phyloP scores from a whole-genome alignment of 2,329 filamentous ascomycete species.

The Rutstroemia sp. region DNA sequence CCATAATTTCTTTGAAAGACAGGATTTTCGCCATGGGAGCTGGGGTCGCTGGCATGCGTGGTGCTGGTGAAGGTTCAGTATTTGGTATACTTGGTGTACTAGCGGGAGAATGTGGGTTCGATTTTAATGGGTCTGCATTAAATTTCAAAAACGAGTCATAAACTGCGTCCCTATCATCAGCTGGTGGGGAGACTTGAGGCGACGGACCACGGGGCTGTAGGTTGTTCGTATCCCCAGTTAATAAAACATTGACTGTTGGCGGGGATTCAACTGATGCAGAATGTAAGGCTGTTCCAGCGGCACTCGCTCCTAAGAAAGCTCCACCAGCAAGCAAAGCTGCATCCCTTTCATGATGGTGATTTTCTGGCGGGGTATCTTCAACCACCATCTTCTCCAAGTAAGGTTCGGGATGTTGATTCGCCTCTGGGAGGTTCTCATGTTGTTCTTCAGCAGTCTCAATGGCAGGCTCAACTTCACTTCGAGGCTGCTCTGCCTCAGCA shows the following conservation, averaged over 20 bases:
- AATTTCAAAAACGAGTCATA: constrained; percentile 20
- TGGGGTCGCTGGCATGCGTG: constrained; percentile 7
- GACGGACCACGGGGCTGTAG: constrained; percentile 28
- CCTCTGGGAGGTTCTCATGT: background rate
- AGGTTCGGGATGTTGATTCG: background rate
- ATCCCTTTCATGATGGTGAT: constrained; percentile 14
- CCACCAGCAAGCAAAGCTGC: constrained; percentile 13
- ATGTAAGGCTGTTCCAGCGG: constrained; percentile 1
- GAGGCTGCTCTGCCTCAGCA: background rate
- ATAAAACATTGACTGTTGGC: constrained; percentile 29
- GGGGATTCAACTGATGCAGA: background rate
- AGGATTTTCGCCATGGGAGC: constrained; percentile 12
- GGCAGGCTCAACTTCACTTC: background rate
- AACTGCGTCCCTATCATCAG: constrained; percentile 34
- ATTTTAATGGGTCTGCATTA: constrained; percentile 4
- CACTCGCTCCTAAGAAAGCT: constrained; percentile 8
- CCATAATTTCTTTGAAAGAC: constrained; percentile 68
- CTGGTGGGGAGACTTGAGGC: constrained; percentile 16
- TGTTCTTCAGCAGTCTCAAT: background rate
- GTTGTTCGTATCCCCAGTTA: constrained; percentile 39
- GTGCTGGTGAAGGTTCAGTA: constrained; percentile 12
- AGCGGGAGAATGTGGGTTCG: constrained; percentile 1
- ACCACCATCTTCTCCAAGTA: constrained; percentile 6
- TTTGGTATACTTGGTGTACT: constrained; percentile 7
- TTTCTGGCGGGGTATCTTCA: background rate